Conservation (phyloP, 768 basidiomycete species). For the Trichaptum fuscoviolaceum region DNA sequence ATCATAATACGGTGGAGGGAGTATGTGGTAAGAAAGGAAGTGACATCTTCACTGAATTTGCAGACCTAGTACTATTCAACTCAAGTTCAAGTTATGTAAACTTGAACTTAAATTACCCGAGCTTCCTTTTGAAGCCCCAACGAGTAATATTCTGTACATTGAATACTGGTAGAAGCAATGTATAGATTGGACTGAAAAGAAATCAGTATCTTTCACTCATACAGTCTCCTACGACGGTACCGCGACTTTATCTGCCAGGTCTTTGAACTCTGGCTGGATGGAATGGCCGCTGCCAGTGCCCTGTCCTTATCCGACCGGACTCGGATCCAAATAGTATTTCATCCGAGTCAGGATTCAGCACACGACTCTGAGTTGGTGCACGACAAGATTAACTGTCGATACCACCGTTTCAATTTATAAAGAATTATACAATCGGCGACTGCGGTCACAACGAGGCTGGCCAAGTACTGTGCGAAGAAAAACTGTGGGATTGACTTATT, state of each 20-base stretch:
- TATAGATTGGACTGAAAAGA: background rate
- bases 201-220: background rate
- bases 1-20: background rate
- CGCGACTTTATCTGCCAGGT: background rate
- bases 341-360: too few relatives aligned
- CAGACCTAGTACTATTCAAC: too few relatives aligned
- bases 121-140: too few relatives aligned
- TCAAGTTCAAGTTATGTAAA: too few relatives aligned
- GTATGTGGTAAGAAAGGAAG: too few relatives aligned
- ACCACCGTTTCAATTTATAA: background rate
- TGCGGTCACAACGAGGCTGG: background rate
- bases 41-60: too few relatives aligned
- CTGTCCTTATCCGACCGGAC: too few relatives aligned
- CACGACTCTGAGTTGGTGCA: background rate
- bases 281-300: too few relatives aligned
- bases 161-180: too few relatives aligned
- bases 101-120: too few relatives aligned
- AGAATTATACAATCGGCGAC: background rate
- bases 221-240: background rate
- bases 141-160: too few relatives aligned
- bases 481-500: background rate
- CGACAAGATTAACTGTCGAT: background rate
- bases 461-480: background rate
- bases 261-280: background rate
- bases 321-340: background rate